Evolutionary conservation across 2,329 filamentous ascomycete species (phyloP), one percentile per base, ranked within the genome.

Genomic region (Nigrospora sphaerica): DNA sequence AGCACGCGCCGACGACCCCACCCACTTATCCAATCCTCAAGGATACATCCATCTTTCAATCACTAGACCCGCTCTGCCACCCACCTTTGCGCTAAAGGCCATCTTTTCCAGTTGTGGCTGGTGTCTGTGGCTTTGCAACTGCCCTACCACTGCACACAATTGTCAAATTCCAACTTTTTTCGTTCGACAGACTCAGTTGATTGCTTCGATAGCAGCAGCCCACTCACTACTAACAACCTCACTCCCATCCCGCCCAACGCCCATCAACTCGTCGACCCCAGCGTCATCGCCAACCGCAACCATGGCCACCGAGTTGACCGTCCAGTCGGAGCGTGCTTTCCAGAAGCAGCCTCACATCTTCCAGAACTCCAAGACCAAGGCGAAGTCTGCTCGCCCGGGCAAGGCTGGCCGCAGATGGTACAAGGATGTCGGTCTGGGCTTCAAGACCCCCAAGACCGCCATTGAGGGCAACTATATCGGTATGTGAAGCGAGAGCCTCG

Each of bases 321-420:
- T 98, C 77, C 93, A 98, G 86, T 95, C 89, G 73, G 93, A 98
- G 86, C 92, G 93, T 81, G 93, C 93, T 83, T 98, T 88, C 88
- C 93, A 97, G 79, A 98, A 98, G 86, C 92, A 98, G 84, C 93
- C 93, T 74, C 93, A 98, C 78, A 95, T 98, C 83, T 98, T 97
- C 88, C 84, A 88, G 69, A 96, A 97, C 86, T 81, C 86, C 71
- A 98, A 98, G 86, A 78, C 80, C 73, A 89, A 90, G 81, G 76
- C 83, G 70, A 85, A 87, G 76, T 88, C 86, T 72, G 78, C 78
- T 74, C 85, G 85, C 72, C 86, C 86, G 65, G 90, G 90, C 73
- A 95, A 95, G 85, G 53, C 51, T 54, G 59, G 59, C 52, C 58
- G 57, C 35, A 53, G 62, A 58, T 92, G 85, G 90, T 96, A 95